Conservation (phyloP, 2,329 filamentous ascomycete species). For the Sporothrix brasiliensis region DNA sequence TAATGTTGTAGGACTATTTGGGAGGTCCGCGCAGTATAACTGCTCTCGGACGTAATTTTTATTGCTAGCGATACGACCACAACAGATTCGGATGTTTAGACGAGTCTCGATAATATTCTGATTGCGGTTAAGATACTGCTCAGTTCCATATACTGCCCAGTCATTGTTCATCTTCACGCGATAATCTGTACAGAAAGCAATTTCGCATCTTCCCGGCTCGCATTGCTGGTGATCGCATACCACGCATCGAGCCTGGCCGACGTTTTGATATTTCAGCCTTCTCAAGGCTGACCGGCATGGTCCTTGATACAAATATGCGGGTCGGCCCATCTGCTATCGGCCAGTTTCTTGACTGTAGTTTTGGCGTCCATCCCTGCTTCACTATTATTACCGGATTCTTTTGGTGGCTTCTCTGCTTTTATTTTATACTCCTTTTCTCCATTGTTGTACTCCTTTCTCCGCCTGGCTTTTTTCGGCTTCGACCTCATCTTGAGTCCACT, state of each 20-base stretch:
- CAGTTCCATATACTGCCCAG: too few relatives aligned
- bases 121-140: too few relatives aligned
- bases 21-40: not conserved
- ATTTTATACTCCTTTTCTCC: not conserved
- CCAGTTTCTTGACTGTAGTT: conserved; percentile 3
- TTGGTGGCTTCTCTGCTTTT: not conserved
- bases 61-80: not conserved
- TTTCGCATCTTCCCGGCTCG: not conserved
- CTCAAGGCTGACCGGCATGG: not conserved
- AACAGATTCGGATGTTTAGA: not conserved
- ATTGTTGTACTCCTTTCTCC: not conserved
- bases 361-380: not conserved
- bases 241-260: not conserved
- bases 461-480: not conserved
- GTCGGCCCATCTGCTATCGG: conserved; percentile 27
- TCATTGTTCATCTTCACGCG: not conserved
- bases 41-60: too few relatives aligned
- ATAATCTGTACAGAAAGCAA: conserved; percentile 17
- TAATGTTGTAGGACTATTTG: not conserved
- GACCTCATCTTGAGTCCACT: not conserved
- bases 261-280: not conserved
- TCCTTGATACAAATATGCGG: conserved; percentile 13
- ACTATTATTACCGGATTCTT: not conserved
- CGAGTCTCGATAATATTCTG: not conserved
- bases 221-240: not conserved